Evolutionary conservation across 208 protist species (phyloP).

Genomic region (Trypanosoma grayi): DNA sequence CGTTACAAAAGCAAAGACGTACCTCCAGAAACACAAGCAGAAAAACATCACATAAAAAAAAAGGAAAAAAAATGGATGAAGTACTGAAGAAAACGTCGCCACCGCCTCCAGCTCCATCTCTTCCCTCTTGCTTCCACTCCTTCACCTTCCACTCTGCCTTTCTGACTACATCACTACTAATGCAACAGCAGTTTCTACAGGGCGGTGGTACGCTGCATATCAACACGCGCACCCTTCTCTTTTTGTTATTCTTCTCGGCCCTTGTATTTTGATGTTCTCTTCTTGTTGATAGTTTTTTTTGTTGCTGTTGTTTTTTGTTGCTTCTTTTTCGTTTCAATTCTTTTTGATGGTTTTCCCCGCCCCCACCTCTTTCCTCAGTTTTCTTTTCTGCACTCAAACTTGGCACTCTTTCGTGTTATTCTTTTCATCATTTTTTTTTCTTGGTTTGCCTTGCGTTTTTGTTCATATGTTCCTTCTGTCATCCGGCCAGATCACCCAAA

Average conservation of each 20-base stretch:
- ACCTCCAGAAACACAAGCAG: no score
- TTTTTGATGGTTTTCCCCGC: background rate
- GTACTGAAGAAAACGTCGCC: background rate
- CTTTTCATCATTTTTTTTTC: background rate
- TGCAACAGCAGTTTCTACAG: background rate
- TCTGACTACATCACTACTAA: constrained; percentile 2
- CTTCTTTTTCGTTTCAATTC: background rate
- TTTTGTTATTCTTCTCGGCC: background rate
- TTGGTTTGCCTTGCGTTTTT: no score
- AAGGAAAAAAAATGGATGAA: constrained; percentile 9
- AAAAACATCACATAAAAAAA: background rate
- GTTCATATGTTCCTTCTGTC: no score
- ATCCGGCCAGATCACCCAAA: no score
- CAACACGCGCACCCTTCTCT: background rate
- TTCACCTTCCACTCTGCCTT: background rate
- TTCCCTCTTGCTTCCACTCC: background rate
- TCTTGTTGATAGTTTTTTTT: constrained; percentile 7
- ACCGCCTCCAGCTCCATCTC: background rate
- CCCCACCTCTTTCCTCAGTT: no score
- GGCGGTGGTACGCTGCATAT: no score
- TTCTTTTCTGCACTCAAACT: no score
- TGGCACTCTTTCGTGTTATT: no score
- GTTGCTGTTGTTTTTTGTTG: background rate
- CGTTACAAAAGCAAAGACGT: no score
- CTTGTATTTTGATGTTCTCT: background rate